phyloP scores from a whole-genome alignment of 139 green algal genomes.

The Chlorella sp. region DNA sequence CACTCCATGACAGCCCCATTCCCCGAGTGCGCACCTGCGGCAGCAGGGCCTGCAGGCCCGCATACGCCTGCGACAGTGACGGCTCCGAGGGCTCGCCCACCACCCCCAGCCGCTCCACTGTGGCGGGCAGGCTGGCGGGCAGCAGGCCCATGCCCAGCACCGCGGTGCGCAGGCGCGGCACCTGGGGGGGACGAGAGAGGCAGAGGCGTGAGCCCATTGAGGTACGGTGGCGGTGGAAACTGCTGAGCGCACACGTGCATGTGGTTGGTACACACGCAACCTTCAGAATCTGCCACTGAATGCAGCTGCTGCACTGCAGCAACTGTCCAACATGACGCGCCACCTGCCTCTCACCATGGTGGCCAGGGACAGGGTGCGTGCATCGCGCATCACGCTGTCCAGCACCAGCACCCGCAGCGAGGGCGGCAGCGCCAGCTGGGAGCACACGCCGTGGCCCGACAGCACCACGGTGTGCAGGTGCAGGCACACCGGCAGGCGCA shows the following conservation, averaged over 20 bases:
- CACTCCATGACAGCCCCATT: too few species aligned
- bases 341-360: neutral
- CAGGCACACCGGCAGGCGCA: constrained; percentile 30
- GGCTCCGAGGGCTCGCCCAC: neutral
- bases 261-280: too few species aligned
- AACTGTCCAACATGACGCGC: too few species aligned
- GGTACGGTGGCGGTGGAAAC: neutral
- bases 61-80: neutral
- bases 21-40: neutral
- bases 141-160: constrained; percentile 29
- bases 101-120: constrained; percentile 24
- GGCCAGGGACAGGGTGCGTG: constrained; percentile 7
- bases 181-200: neutral
- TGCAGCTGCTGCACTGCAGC: neutral
- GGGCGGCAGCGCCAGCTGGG: constrained; percentile 20
- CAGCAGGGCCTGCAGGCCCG: constrained; percentile 1
- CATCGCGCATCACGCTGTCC: constrained; percentile 20
- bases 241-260: neutral
- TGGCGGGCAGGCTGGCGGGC: constrained; percentile 22
- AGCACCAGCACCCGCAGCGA: constrained; percentile 11
- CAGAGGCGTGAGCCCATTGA: neutral
- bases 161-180: constrained; percentile 18
- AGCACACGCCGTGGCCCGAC: constrained; percentile 17
- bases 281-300: too few species aligned
- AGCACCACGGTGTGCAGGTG: constrained; percentile 22